Evolutionary conservation across 176 grass and related monocot genomes (phyloP), one percentile per base, ranked within the genome.

Genomic region (Oryza officinalis): DNA sequence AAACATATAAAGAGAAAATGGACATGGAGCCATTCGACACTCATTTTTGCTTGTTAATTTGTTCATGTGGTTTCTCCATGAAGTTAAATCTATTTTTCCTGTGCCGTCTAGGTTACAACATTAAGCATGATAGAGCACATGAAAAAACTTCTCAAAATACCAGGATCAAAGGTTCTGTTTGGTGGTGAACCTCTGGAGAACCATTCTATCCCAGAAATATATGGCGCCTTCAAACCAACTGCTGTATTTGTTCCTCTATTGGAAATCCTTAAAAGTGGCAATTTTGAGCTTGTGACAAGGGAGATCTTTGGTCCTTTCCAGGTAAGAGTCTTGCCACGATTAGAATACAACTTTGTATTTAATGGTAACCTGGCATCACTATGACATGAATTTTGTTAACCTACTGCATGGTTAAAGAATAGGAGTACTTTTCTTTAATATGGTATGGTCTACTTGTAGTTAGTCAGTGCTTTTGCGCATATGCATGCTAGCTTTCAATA

Each of bases 291-390:
- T 78, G 96, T 92, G 52, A 98, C 85, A 25, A 94, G 78, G 83
- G 93, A 98, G 37, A 96, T 98, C 83, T 98, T 98, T 83, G 93
- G 93, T 26, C 96, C 96, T 26, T 98, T 98, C 83, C 96, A 98
- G 91, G 96, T 96, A 88, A 86, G 22, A 41, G 23, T 35, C 40
- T 66, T 70, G 41, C 11, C 20, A 66, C 43, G 68, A 35, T 20
- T 75, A 63, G 12, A 76, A 25, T 54, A 50, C 5, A 14, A 1
- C 3, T 22, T 40, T 22, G 27, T 57, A 37, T 82, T 22, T 70
- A 4, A 74, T 18, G 12, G 13, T 45, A 31, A 30, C n/a, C 20
- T 76, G 20, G 35, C 75, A 72, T 66, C 43, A 17, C 18, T 80
- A 32, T 20, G 8, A 13, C 13, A 43, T 7, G 43, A 66, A 31